Conservation (phyloP, 805 yeast species). For the Candida germanica region DNA sequence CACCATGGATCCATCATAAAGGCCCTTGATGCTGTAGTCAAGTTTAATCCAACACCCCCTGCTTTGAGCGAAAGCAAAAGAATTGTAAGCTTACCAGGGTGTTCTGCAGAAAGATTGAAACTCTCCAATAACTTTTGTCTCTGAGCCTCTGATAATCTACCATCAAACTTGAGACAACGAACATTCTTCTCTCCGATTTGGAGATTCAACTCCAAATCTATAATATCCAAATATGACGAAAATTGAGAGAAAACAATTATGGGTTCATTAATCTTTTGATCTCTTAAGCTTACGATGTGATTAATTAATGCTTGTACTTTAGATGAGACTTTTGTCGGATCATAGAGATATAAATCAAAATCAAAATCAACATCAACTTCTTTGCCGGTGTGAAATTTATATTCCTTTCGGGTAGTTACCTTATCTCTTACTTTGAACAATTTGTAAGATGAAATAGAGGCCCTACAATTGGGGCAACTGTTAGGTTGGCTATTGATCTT, state of each 20-base stretch:
- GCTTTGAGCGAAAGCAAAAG: slow-evolving; percentile 78
- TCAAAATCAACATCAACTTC: slow-evolving; percentile 20
- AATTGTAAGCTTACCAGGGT: slow-evolving; percentile 38
- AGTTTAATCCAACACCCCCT: slow-evolving; percentile 90
- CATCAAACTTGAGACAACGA: slow-evolving; percentile 72
- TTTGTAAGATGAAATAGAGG: slow-evolving; percentile 45
- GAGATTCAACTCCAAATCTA: slow-evolving; percentile 54
- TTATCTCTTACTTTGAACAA: slow-evolving; percentile 42
- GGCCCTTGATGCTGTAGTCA: slow-evolving; percentile 81
- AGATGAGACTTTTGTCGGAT: slow-evolving; percentile 59
- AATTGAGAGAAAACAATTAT: slow-evolving; percentile 90
- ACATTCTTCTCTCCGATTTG: slow-evolving; percentile 42
- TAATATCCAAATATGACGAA: slow-evolving; percentile 73
- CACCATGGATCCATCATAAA: slow-evolving; percentile 97
- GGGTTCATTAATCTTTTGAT: slow-evolving; percentile 61
- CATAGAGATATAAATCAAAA: slow-evolving; percentile 40
- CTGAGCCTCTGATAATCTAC: slow-evolving; percentile 64
- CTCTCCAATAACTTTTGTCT: slow-evolving; percentile 58
- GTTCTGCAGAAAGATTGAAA: slow-evolving; percentile 38
- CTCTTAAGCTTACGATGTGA: slow-evolving; percentile 53
- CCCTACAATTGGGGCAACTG: slow-evolving; percentile 78
- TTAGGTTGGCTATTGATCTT: slow-evolving; percentile 39
- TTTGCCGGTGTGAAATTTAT: slow-evolving; percentile 27
- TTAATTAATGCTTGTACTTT: slow-evolving; percentile 67
- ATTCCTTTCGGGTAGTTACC: slow-evolving; percentile 22